phyloP scores from a whole-genome alignment of 2,329 filamentous ascomycete genomes.

The Talaromyces sp. region DNA sequence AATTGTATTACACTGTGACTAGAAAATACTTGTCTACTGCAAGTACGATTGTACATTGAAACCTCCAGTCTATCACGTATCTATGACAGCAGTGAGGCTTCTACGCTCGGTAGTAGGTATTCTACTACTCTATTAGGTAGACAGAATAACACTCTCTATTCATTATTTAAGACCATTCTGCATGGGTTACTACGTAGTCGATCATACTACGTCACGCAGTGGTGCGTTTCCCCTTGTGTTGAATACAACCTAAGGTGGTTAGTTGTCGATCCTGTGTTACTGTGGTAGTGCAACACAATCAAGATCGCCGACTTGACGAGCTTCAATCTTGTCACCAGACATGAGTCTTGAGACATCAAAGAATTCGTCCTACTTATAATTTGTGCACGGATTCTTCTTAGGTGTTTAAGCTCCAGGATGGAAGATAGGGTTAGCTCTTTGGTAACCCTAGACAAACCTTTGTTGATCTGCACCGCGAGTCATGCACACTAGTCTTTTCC shows the following conservation, averaged over 20 bases:
- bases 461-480: no score
- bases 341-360: neutral
- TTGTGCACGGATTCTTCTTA: no score
- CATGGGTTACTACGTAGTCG: neutral
- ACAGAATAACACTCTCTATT: neutral
- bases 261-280: neutral
- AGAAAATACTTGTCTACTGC: neutral
- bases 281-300: neutral
- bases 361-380: no score
- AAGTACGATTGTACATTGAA: neutral
- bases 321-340: no score
- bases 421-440: no score
- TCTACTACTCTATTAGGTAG: neutral
- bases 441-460: no score
- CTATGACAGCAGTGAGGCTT: neutral
- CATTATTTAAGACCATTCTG: neutral
- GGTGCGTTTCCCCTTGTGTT: neutral
- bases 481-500: no score
- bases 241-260: neutral
- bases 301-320: neutral
- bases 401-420: no score
- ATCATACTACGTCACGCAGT: neutral
- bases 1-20: neutral
- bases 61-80: neutral
- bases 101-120: neutral